phyloP scores from a whole-genome alignment of 73 alveolate genomes.

The Paramecium sexaurelia region DNA sequence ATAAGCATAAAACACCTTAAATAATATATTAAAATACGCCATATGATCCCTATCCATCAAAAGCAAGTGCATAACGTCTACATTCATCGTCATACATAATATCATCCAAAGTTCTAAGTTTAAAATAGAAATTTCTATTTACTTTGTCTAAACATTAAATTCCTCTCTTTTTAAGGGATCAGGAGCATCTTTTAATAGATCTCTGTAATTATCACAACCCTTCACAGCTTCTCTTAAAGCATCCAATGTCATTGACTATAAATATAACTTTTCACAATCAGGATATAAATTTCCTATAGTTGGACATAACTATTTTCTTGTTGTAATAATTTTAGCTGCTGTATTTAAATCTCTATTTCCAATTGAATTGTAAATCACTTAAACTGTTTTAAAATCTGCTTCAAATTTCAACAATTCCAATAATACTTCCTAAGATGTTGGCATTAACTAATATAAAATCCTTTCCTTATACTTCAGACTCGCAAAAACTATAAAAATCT shows the following conservation, averaged over 20 bases:
- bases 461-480: slow-evolving; percentile 71
- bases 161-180: slow-evolving; percentile 86
- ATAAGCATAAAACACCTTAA: slow-evolving; percentile 91
- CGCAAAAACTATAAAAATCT: slow-evolving; percentile 92
- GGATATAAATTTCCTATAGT: slow-evolving; percentile 93
- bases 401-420: slow-evolving; percentile 92
- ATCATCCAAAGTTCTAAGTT: slow-evolving; percentile 82
- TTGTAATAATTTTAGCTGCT: slow-evolving; percentile 88
- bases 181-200: slow-evolving; percentile 86
- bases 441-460: not conserved
- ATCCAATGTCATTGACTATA: slow-evolving; percentile 82
- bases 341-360: slow-evolving; percentile 80
- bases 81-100: slow-evolving; percentile 82
- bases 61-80: slow-evolving; percentile 73
- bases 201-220: slow-evolving; percentile 84
- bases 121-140: not conserved
- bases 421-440: slow-evolving; percentile 81
- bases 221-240: slow-evolving; percentile 91
- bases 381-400: slow-evolving; percentile 96
- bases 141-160: slow-evolving; percentile 67
- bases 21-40: slow-evolving; percentile 76
- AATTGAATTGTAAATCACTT: slow-evolving; percentile 93
- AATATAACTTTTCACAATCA: slow-evolving; percentile 82
- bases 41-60: slow-evolving; percentile 57
- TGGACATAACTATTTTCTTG: slow-evolving; percentile 87